These are phyloP conservation scores for Aspergillus sp. DNA, from an alignment of 2,329 filamentous ascomycete species.

Conservation along the genomic window DNA sequence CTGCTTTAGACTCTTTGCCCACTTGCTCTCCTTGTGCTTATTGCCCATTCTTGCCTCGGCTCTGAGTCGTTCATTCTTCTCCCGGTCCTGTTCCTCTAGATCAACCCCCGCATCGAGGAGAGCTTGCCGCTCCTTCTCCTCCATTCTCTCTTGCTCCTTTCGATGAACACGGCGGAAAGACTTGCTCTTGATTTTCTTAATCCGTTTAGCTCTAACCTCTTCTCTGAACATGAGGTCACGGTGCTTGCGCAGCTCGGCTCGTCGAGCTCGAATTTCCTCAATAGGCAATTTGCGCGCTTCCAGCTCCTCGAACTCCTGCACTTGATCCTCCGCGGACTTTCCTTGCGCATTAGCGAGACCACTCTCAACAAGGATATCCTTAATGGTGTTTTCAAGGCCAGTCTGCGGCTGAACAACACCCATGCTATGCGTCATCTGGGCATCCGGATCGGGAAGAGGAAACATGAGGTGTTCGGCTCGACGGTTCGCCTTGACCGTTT, in stretches of 20 bases:
- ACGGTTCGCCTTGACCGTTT: slow-evolving; percentile 92
- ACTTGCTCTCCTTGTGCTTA: slow-evolving; percentile 84
- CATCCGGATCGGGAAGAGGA: slow-evolving; percentile 73
- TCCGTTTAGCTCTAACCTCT: slow-evolving; percentile 81
- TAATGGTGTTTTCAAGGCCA: slow-evolving; percentile 81
- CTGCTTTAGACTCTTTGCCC: slow-evolving; percentile 81
- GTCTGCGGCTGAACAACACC: slow-evolving; percentile 66
- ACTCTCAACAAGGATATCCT: slow-evolving; percentile 86
- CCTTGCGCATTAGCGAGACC: slow-evolving; percentile 64
- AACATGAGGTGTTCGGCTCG: slow-evolving; percentile 88
- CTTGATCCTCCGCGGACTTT: slow-evolving; percentile 61
- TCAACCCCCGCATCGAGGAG: slow-evolving; percentile 60
- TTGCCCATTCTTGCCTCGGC: slow-evolving; percentile 83
- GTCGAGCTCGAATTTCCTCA: slow-evolving; percentile 70
- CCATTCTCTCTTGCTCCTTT: slow-evolving; percentile 66
- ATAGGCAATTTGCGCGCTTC: slow-evolving; percentile 71
- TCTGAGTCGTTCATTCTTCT: slow-evolving; percentile 68
- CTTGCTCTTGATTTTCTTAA: slow-evolving; percentile 99
- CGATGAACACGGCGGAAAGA: slow-evolving; percentile 89
- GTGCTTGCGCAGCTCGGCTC: slow-evolving; percentile 73
- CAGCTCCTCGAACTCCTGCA: slow-evolving; percentile 68
- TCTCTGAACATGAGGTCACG: slow-evolving; percentile 86
- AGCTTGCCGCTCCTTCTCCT: slow-evolving; percentile 58
- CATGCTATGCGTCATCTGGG: slow-evolving; percentile 54
- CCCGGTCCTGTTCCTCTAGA: slow-evolving; percentile 63